Evolutionary conservation across 495 filamentous ascomycete species (phyloP), one percentile per base, ranked within the genome.

Genomic region (Venustampulla echinocandica): DNA sequence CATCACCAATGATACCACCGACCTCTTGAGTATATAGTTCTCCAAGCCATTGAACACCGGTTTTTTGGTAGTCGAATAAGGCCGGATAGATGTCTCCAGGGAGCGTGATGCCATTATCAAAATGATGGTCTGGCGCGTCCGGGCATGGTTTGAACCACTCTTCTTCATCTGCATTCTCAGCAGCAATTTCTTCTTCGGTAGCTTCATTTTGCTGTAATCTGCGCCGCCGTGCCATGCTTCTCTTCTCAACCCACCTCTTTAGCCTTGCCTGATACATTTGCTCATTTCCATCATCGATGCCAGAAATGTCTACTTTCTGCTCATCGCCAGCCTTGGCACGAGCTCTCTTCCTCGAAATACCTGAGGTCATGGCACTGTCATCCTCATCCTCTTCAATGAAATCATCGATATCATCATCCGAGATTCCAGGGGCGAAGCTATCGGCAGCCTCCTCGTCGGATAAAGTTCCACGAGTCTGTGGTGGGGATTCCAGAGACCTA

Each of bases 11-110:
- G 45, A 98, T 98, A 11, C 92, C 92, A 18, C 92, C 92, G 21
- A 94, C 87, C 51, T 83, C 73, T 60, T 95, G 85, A 33, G 78
- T 70, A 60, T 95, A 89, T 13, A 98, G 67, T 63, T 98, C 89
- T 65, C 87, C 88, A n/a, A 98, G 72, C 92, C 92, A 98, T 58
- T 93, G 84, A 2, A 97, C 88, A 11, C 90, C 86, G 1, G 87
- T 93, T 58, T 90, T 93, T 54, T 98, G 92, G 54, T 97, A 98
- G 55, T 90, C 83, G 57, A 96, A 98, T 0, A 98, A 70, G 5
- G 82, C 83, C 1, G 87, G 86, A 55, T 82, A 87, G 11, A 97
- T 86, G 50, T 98, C 92, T 9, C 92, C 92, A 11, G 92, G 92
- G 10, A 96, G 70, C 33, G 75, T 82, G 35, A 90, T 75, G 11